Conservation (phyloP, 306 rosid species). For the Cicer yamashitae region DNA sequence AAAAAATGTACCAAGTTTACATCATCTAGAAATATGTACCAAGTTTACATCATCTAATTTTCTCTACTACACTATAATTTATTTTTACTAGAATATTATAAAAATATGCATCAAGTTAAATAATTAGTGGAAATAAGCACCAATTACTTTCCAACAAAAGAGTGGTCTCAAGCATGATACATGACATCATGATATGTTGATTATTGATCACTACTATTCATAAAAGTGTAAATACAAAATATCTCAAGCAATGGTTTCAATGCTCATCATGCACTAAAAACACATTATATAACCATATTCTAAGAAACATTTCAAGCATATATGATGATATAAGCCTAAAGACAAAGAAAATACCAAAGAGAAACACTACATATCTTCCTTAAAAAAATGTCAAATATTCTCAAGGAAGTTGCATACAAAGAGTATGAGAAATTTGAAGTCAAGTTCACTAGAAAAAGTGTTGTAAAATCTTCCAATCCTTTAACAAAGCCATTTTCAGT, state of each 20-base stretch:
- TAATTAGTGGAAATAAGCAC: slow-evolving; percentile 36
- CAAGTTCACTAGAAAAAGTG: slow-evolving; percentile 49
- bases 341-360: slow-evolving; percentile 34
- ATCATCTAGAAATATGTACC: too few relatives aligned
- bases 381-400: slow-evolving; percentile 29
- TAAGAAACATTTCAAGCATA: slow-evolving; percentile 11
- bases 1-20: too few relatives aligned
- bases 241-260: slow-evolving; percentile 13
- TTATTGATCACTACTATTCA: not conserved
- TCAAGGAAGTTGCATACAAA: slow-evolving; percentile 37
- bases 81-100: too few relatives aligned
- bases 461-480: slow-evolving; percentile 63
- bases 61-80: too few relatives aligned
- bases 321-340: not conserved
- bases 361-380: slow-evolving; percentile 25
- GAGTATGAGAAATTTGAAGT: slow-evolving; percentile 51
- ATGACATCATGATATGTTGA: slow-evolving; percentile 33
- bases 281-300: slow-evolving; percentile 43
- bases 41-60: too few relatives aligned
- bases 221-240: slow-evolving; percentile 34
- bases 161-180: slow-evolving; percentile 40
- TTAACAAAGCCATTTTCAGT: slow-evolving; percentile 48
- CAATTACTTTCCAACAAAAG: slow-evolving; percentile 10
- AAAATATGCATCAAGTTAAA: too few relatives aligned
- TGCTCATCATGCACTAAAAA: slow-evolving; percentile 26